phyloP scores from a whole-genome alignment of 2,329 filamentous ascomycete genomes.

The Colletotrichum tanaceti region DNA sequence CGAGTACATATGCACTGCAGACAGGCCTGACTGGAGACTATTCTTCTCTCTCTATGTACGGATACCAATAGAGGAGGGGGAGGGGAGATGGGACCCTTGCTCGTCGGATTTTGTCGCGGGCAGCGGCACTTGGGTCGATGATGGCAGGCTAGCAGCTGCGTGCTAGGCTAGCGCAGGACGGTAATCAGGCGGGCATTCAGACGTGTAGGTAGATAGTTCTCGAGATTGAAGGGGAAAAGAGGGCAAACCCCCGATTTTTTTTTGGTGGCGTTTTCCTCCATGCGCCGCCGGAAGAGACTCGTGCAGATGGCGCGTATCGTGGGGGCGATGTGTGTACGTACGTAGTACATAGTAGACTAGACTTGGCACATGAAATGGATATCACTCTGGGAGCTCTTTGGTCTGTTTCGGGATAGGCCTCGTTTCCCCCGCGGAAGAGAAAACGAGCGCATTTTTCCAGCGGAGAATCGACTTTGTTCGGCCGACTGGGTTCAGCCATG shows the following conservation, averaged over 20 bases:
- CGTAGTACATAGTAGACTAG: too few species aligned
- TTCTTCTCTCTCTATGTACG: too few species aligned
- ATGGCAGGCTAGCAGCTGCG: slow-evolving; percentile 1
- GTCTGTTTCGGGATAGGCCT: too few species aligned
- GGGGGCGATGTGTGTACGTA: too few species aligned
- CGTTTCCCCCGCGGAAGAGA: too few species aligned
- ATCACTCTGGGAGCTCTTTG: too few species aligned
- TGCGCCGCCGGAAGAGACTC: neutral
- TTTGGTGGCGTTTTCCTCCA: neutral
- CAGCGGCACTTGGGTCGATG: slow-evolving; percentile 4
- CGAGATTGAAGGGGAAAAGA: too few species aligned
- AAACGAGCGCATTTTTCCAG: too few species aligned
- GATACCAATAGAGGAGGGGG: too few species aligned
- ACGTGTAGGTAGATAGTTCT: too few species aligned
- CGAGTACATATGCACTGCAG: too few species aligned
- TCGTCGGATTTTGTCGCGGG: neutral
- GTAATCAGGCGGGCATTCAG: slow-evolving; percentile 11
- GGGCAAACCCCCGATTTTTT: neutral
- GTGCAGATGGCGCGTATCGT: neutral
- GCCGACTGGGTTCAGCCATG: neutral
- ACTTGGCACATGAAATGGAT: neutral
- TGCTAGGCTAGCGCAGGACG: neutral
- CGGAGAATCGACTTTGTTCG: slow-evolving; percentile 6
- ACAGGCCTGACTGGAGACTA: too few species aligned
- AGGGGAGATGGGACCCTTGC: slow-evolving; percentile 3